A percentile compares a stretch with the other conserved stretches of the same genome.
phyloP scores from a whole-genome alignment of 495 filamentous ascomycete genomes.

The Viridothelium virens region DNA sequence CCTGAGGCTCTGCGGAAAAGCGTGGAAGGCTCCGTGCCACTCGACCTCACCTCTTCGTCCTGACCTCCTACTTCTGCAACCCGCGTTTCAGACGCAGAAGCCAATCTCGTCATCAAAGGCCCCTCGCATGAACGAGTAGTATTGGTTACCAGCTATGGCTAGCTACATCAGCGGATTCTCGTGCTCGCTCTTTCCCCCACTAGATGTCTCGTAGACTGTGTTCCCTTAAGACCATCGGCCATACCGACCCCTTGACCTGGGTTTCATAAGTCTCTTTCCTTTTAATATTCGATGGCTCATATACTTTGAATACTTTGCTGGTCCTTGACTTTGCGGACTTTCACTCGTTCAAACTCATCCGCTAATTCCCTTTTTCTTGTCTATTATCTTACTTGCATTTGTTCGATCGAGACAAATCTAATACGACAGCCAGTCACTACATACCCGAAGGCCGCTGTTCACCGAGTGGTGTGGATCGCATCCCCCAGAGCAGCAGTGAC shows the following conservation, averaged over 20 bases:
- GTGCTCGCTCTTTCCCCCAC: not conserved
- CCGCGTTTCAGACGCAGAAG: slow-evolving; percentile 3
- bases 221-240: slow-evolving; percentile 5
- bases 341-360: slow-evolving; percentile 3
- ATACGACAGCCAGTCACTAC: slow-evolving; percentile 1
- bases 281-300: slow-evolving; percentile 5
- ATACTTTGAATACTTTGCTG: not conserved
- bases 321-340: slow-evolving; percentile 3
- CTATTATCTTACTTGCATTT: not conserved
- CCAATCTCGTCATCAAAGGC: slow-evolving; percentile 2
- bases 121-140: not conserved
- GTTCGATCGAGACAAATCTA: not conserved
- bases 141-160: slow-evolving; percentile 1
- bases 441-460: not conserved
- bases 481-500: not conserved
- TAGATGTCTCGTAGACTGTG: not conserved
- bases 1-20: slow-evolving; percentile 3
- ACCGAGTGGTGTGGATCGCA: not conserved
- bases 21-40: not conserved
- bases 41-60: not conserved
- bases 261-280: not conserved
- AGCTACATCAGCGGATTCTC: not conserved
- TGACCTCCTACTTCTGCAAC: slow-evolving; percentile 5
- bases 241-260: not conserved
- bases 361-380: not conserved